phyloP scores from a whole-genome alignment of 148 eudicot species.

The Pouteria glomerata region DNA sequence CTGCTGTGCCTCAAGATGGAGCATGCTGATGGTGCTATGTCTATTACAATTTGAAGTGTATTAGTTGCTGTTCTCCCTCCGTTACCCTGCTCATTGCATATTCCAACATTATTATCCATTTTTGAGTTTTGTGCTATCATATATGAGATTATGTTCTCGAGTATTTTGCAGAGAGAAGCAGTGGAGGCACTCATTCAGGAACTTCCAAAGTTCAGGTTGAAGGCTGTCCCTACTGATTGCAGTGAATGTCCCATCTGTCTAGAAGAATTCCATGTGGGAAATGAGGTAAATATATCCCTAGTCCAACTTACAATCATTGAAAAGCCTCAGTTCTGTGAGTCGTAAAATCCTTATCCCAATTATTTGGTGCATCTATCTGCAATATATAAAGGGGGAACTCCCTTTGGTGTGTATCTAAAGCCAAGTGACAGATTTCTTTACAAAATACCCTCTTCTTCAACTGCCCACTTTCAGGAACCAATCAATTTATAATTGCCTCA shows the following conservation, averaged over 20 bases:
- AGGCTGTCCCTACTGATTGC: slow-evolving; percentile 97
- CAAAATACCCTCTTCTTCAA: too few relatives aligned
- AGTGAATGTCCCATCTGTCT: slow-evolving; percentile 96
- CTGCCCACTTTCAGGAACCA: too few relatives aligned
- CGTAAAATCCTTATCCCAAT: neutral
- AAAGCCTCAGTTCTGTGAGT: neutral
- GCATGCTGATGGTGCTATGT: too few relatives aligned
- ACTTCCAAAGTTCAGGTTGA: slow-evolving; percentile 79
- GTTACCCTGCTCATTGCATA: too few relatives aligned
- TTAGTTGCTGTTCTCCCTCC: neutral
- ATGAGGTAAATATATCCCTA: slow-evolving; percentile 51
- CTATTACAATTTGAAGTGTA: too few relatives aligned
- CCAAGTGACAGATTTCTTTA: neutral
- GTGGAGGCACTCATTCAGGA: slow-evolving; percentile 96
- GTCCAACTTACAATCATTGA: neutral
- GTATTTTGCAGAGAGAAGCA: slow-evolving; percentile 69
- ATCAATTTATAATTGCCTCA: too few relatives aligned
- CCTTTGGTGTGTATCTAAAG: neutral
- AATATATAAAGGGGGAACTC: neutral
- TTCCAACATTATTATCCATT: too few relatives aligned
- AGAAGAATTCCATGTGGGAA: slow-evolving; percentile 88
- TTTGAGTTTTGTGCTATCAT: neutral
- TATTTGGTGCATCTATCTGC: neutral
- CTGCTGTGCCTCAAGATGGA: too few relatives aligned
- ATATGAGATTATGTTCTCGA: neutral